phyloP scores from a whole-genome alignment of 768 basidiomycete genomes.

The Rhodotorula kratochvilovae region DNA sequence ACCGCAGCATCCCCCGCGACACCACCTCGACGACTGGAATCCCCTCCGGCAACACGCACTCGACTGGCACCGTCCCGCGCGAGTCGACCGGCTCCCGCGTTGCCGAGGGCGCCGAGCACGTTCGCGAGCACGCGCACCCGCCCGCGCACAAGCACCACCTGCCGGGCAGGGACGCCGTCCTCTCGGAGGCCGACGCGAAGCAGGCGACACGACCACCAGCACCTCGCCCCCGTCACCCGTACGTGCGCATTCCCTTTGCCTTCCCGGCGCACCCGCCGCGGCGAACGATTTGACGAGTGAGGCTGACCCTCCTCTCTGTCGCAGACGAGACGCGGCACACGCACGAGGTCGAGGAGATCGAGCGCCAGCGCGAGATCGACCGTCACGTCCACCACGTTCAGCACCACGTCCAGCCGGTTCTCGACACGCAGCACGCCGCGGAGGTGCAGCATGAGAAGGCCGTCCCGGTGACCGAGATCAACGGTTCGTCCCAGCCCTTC shows the following conservation, averaged over 20 bases:
- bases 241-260: not conserved
- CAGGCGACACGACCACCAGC: slow-evolving; percentile 36
- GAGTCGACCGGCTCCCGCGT: not conserved
- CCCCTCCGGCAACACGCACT: too few species aligned
- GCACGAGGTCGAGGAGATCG: slow-evolving; percentile 36
- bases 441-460: slow-evolving; percentile 20
- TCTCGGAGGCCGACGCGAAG: slow-evolving; percentile 19
- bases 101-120: slow-evolving; percentile 3
- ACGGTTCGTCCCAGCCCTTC: not conserved
- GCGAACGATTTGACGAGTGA: too few species aligned
- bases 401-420: slow-evolving; percentile 33
- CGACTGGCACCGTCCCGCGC: too few species aligned
- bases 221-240: slow-evolving; percentile 35
- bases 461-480: slow-evolving; percentile 16
- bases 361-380: slow-evolving; percentile 35
- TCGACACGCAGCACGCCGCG: slow-evolving; percentile 29
- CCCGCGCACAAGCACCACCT: slow-evolving; percentile 16
- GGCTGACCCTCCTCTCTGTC: not conserved
- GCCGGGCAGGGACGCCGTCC: slow-evolving; percentile 4
- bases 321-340: slow-evolving; percentile 27
- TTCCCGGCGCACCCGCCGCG: too few species aligned
- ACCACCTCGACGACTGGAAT: not conserved
- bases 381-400: slow-evolving; percentile 25
- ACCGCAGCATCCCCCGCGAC: not conserved
- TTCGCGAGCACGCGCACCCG: slow-evolving; percentile 19